Evolutionary conservation across 148 eudicot genomes (phyloP).

Genomic region (Simmondsia chinensis): DNA sequence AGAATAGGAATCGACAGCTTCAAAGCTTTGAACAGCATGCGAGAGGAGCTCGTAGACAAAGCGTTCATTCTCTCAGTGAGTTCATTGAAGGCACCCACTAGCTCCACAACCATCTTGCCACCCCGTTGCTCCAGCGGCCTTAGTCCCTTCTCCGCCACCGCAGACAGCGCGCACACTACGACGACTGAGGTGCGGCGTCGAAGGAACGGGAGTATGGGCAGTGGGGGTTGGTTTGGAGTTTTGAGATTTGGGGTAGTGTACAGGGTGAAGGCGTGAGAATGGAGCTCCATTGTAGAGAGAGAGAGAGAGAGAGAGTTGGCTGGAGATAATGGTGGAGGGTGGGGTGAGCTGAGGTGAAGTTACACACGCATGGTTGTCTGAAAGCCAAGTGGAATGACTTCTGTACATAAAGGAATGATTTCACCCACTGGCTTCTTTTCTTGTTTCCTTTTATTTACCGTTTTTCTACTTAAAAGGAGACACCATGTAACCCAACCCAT

Average conservation of each 20-base stretch:
- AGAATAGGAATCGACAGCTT: conserved; percentile 68
- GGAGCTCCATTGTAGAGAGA: conserved; percentile 11
- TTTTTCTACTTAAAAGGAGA: too few species aligned
- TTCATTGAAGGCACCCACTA: conserved; percentile 78
- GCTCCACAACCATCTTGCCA: conserved; percentile 92
- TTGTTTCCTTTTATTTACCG: too few species aligned
- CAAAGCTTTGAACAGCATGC: conserved; percentile 60
- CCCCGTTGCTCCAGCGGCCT: conserved; percentile 56
- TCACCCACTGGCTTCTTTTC: too few species aligned
- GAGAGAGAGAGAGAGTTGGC: not conserved
- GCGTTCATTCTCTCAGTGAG: conserved; percentile 58
- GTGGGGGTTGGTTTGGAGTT: not conserved
- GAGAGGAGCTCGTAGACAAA: conserved; percentile 48
- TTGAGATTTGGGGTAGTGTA: conserved; percentile 4
- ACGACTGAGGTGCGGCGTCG: conserved; percentile 2
- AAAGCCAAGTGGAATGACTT: too few species aligned
- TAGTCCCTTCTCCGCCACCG: conserved; percentile 1
- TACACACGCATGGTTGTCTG: too few species aligned
- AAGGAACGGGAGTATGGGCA: not conserved
- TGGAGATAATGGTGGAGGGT: too few species aligned
- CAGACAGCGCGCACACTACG: conserved; percentile 4
- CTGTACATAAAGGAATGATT: too few species aligned
- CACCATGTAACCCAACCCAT: too few species aligned
- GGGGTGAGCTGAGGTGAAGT: too few species aligned
- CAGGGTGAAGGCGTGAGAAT: not conserved